A percentile compares a stretch with the other conserved stretches of the same genome.
Conservation (phyloP, 2,329 filamentous ascomycete species). For the Sodiomyces alkalinus region DNA sequence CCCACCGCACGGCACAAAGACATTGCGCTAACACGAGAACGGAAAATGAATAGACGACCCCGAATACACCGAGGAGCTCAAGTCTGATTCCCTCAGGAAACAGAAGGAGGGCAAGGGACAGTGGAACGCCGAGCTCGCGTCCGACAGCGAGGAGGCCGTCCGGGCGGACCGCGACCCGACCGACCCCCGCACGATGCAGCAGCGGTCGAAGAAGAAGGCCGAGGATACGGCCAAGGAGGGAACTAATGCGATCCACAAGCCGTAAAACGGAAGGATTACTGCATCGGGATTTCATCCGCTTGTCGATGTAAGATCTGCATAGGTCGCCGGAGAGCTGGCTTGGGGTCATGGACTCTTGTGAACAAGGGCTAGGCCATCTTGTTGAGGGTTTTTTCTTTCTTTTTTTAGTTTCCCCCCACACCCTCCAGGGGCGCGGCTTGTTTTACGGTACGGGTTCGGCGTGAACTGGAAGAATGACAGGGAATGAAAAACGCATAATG, state of each 20-base stretch:
- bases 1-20: too few relatives aligned
- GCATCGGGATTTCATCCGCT: neutral
- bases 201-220: constrained; percentile 40
- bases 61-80: constrained; percentile 41
- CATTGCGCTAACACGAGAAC: neutral
- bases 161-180: constrained; percentile 45
- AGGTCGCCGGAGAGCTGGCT: too few relatives aligned
- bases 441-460: too few relatives aligned
- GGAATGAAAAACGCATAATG: too few relatives aligned
- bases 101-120: constrained; percentile 53
- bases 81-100: constrained; percentile 47
- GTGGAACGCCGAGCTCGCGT: constrained; percentile 67
- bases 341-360: too few relatives aligned
- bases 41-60: constrained; percentile 22
- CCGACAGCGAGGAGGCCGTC: constrained; percentile 64
- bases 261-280: constrained; percentile 16
- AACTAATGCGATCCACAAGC: constrained; percentile 30
- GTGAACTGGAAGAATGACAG: too few relatives aligned
- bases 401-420: too few relatives aligned
- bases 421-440: too few relatives aligned
- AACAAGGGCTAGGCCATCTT: too few relatives aligned
- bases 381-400: too few relatives aligned
- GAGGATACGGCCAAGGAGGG: constrained; percentile 31
- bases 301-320: too few relatives aligned
- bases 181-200: constrained; percentile 34